A percentile compares a stretch with the other conserved stretches of the same genome.
phyloP scores from a whole-genome alignment of 176 grass and related monocot species.

The Ananas comosus region DNA sequence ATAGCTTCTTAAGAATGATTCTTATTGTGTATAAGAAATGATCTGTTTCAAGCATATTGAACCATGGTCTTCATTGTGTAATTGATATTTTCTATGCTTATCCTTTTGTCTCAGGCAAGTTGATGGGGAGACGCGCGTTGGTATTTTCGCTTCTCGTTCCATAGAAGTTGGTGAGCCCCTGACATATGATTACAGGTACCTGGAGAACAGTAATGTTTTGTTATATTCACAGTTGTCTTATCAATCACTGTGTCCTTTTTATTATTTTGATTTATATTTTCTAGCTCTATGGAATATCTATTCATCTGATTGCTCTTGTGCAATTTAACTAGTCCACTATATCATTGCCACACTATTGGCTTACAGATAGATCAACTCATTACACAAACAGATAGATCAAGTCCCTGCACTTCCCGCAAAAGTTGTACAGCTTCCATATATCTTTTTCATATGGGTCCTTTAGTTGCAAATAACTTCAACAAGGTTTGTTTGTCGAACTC shows the following conservation, averaged over 20 bases:
- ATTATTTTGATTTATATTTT: not conserved
- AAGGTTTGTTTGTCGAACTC: too few species aligned
- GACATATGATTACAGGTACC: constrained; percentile 26
- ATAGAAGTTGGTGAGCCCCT: constrained; percentile 15
- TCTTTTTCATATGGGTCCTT: too few species aligned
- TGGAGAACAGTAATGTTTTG: not conserved
- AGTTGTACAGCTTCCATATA: too few species aligned
- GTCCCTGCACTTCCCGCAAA: too few species aligned
- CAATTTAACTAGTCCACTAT: not conserved
- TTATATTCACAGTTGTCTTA: not conserved
- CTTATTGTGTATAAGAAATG: not conserved
- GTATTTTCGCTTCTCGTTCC: constrained; percentile 20
- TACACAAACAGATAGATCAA: not conserved
- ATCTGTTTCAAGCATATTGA: too few species aligned
- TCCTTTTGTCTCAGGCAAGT: constrained; percentile 15
- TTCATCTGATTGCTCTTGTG: not conserved
- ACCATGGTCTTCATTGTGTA: not conserved
- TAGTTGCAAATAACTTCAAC: too few species aligned
- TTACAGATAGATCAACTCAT: not conserved
- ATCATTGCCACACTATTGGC: not conserved
- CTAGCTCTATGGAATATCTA: not conserved
- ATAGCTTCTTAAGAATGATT: constrained; percentile 22
- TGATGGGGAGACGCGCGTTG: constrained; percentile 26
- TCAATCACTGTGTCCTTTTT: not conserved
- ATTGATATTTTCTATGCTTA: not conserved